Percentiles rank a stretch among this genome's conserved stretches.
Evolutionary conservation across 1,284 basidiomycete genomes (phyloP).

Genomic region (Cystobasidium sp.): DNA sequence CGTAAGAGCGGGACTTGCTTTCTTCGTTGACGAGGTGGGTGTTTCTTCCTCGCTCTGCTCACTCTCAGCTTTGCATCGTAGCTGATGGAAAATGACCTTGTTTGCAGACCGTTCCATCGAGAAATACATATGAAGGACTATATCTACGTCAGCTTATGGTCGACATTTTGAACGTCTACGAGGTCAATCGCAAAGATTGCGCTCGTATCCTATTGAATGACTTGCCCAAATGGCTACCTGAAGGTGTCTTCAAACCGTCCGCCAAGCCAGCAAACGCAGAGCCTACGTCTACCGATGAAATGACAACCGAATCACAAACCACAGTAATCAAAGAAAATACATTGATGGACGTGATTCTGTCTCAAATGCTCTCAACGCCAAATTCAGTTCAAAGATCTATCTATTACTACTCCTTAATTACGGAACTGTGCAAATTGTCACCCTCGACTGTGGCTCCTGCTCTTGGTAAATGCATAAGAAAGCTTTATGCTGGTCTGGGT

Average conservation of each 20-base stretch:
- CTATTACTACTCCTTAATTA: conserved; percentile 86
- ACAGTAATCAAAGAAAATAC: conserved; percentile 78
- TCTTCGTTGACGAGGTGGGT: conserved; percentile 80
- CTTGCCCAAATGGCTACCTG: conserved; percentile 80
- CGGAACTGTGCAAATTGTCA: conserved; percentile 90
- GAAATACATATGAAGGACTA: conserved; percentile 14
- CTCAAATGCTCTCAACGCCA: conserved; percentile 76
- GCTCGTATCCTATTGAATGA: conserved; percentile 78
- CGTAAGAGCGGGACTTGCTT: conserved; percentile 67
- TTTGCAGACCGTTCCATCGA: conserved; percentile 43
- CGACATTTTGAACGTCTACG: conserved; percentile 90
- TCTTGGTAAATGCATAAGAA: conserved; percentile 91
- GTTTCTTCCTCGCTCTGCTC: background rate
- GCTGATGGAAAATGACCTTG: background rate
- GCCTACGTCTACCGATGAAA: conserved; percentile 51
- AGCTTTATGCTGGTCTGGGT: conserved; percentile 73
- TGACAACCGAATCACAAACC: conserved; percentile 60
- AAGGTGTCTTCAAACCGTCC: conserved; percentile 77
- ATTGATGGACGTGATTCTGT: conserved; percentile 79
- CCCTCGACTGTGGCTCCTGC: conserved; percentile 92
- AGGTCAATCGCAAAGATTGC: conserved; percentile 94
- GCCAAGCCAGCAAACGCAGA: conserved; percentile 1
- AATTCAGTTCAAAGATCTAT: conserved; percentile 74
- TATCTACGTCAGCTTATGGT: conserved; percentile 73
- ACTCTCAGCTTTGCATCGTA: no score